phyloP scores from a whole-genome alignment of 805 yeast genomes.

The Myxozyma kluyveri region DNA sequence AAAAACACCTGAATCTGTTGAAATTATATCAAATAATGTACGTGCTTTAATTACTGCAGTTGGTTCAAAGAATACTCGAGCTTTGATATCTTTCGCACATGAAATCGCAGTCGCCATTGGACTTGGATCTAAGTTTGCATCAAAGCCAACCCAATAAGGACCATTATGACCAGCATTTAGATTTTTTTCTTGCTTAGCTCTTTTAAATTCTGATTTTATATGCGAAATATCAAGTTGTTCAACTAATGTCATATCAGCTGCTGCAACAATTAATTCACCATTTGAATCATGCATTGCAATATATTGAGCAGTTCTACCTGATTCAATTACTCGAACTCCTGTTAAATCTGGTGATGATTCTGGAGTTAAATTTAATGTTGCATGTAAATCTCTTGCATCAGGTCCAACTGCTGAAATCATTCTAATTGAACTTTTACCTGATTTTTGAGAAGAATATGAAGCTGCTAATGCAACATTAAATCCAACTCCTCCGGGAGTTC shows the following conservation, averaged over 20 bases:
- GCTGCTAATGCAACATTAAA: constrained; percentile 73
- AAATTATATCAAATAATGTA: constrained; percentile 1
- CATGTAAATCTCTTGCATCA: constrained; percentile 41
- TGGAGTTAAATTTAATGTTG: constrained; percentile 12
- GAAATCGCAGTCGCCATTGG: constrained; percentile 43
- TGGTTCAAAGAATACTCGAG: constrained; percentile 63
- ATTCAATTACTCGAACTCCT: constrained; percentile 32
- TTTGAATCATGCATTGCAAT: constrained; percentile 58
- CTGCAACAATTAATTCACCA: constrained; percentile 70
- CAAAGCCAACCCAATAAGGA: constrained; percentile 50
- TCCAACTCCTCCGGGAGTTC: constrained; percentile 81
- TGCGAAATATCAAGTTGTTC: constrained; percentile 47
- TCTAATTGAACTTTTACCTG: constrained; percentile 29
- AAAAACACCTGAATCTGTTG: not conserved
- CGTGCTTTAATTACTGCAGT: constrained; percentile 66
- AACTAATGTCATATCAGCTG: constrained; percentile 79
- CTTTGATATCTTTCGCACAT: constrained; percentile 33
- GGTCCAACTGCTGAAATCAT: constrained; percentile 61
- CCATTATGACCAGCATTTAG: not conserved
- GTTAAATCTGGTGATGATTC: constrained; percentile 14
- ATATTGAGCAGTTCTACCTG: constrained; percentile 62
- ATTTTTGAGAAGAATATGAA: constrained; percentile 35
- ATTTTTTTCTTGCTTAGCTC: constrained; percentile 34
- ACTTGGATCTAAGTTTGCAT: constrained; percentile 59
- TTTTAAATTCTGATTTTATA: constrained; percentile 44